Conservation (phyloP, 805 yeast species). For the Candida patagonica region DNA sequence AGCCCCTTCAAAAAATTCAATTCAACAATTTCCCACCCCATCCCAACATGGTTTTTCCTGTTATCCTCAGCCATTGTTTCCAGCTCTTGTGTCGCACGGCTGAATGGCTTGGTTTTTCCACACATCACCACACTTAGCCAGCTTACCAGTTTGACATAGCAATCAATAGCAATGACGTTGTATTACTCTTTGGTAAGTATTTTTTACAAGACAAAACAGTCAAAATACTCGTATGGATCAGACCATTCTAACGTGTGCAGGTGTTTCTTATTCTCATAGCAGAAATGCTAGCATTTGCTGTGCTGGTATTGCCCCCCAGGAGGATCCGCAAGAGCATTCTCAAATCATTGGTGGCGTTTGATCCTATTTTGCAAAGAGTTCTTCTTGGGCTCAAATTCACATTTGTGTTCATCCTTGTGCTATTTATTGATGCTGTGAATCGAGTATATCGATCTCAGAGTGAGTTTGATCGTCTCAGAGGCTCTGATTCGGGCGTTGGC, state of each 20-base stretch:
- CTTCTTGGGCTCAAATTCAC: constrained; percentile 73
- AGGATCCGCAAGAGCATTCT: constrained; percentile 60
- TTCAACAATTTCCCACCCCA: too few species aligned
- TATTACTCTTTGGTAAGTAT: constrained; percentile 33
- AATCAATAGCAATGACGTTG: constrained; percentile 35
- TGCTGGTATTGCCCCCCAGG: constrained; percentile 83
- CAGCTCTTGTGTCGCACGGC: too few species aligned
- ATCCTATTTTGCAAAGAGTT: constrained; percentile 62
- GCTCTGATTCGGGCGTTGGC: constrained; percentile 27
- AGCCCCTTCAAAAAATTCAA: too few species aligned
- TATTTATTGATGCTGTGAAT: constrained; percentile 83
- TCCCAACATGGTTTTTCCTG: too few species aligned
- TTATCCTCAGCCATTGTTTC: too few species aligned
- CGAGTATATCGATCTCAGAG: constrained; percentile 58
- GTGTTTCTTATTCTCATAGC: constrained; percentile 68
- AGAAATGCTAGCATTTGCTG: constrained; percentile 71
- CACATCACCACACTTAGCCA: too few species aligned
- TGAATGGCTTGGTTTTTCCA: too few species aligned
- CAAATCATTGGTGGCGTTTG: constrained; percentile 44
- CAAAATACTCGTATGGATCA: not conserved
- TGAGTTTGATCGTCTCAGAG: constrained; percentile 39
- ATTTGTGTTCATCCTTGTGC: constrained; percentile 69
- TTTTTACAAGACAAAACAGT: not conserved
- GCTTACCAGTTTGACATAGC: too few species aligned
- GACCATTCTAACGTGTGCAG: constrained; percentile 10